phyloP scores from a whole-genome alignment of 177 flowering plant species.

The Tripterygium wilfordii region DNA sequence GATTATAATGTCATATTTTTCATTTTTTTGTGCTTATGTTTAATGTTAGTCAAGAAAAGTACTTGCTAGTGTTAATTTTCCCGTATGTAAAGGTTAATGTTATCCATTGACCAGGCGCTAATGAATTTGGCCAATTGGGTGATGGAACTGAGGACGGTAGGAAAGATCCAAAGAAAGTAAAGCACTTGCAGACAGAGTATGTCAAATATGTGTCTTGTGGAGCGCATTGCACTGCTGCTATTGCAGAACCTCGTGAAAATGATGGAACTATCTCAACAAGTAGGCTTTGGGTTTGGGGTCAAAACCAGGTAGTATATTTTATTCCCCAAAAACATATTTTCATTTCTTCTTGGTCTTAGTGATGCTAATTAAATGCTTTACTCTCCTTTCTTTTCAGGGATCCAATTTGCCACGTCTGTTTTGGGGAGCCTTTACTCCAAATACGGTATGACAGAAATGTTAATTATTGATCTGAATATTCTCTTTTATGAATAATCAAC shows the following conservation, averaged over 20 bases:
- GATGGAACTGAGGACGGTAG: constrained; percentile 88
- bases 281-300: constrained; percentile 99
- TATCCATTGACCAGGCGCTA: constrained; percentile 77
- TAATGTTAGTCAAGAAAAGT: background rate
- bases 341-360: background rate
- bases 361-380: background rate
- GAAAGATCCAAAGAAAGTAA: constrained; percentile 75
- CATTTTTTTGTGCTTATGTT: background rate
- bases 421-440: constrained; percentile 90
- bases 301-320: constrained; percentile 73
- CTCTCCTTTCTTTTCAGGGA: constrained; percentile 38
- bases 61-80: too few species aligned
- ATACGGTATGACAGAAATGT: constrained; percentile 84
- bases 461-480: background rate
- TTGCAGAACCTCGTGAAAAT: constrained; percentile 86
- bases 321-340: background rate
- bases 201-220: constrained; percentile 93
- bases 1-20: background rate
- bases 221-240: constrained; percentile 94
- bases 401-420: constrained; percentile 83
- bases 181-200: constrained; percentile 66
- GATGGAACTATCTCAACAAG: constrained; percentile 66
- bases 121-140: constrained; percentile 97
- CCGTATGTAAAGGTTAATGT: too few species aligned
- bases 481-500: background rate